Base-by-base conservation (phyloP, 352 stramenopile genomes). In the Globisporangium nagaii region DNA sequence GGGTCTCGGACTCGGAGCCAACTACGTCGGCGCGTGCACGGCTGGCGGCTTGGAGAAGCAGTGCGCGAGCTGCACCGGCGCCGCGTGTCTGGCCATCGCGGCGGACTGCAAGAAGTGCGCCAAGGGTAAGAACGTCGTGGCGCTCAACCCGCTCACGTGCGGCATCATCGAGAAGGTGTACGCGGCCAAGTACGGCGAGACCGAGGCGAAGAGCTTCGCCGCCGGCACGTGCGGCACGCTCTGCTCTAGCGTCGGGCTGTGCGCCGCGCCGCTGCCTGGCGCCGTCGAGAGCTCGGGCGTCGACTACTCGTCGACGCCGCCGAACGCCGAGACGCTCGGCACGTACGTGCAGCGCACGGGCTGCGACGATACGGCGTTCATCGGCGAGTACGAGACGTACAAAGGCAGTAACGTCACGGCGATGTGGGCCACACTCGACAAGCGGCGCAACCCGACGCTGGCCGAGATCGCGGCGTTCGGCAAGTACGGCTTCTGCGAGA, bases 341-440 rank as follows among this genome's bases (percentile, higher is more conserved):
- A 60, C 46, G 15, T 89, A 80, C 63, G 59, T 75, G 22, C 76
- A 89, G 32, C 71, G 68, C 53, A 89, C 81, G 39, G 80, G 80
- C 58, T 90, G 80, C 36, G 75, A 89, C 54, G 78, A 90, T 50
- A 48, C 59, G 22, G 65, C 41, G 20, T 68, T 73, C 28, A 85
- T 88, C 45, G 73, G 73, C 49, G 68, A 78, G 60, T 91, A 84
- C 62, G 65, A 79, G n/a, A 31, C 75, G 68, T 91, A 83, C 68
- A 46, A 89, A 47, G 76, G 76, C 53, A 66, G 15, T 31, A 63
- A 7, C 8, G 10, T 11, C 3, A 41, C 39, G 17, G 22, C 58
- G 7, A 37, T 68, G n/a, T 68, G 58, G 58, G 36, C 50, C 4
- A 28, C 24, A 36, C 32, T 68, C 19, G 59, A 58, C 15, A 13